These are phyloP conservation scores for Zoysia japonica DNA, from an alignment of 176 grass and related monocot species.

Conservation along the genomic window DNA sequence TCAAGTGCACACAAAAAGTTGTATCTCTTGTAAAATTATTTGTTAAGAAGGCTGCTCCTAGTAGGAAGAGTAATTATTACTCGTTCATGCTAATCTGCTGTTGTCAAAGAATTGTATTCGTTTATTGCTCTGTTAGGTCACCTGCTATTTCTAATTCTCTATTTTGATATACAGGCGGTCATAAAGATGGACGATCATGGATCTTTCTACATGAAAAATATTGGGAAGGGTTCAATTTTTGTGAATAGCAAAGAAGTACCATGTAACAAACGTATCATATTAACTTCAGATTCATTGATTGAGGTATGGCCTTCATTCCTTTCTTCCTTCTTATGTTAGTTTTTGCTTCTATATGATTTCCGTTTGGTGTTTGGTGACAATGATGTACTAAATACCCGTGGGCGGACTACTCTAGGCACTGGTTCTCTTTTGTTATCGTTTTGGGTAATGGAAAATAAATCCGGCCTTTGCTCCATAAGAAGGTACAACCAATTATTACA, in stretches of 20 bases:
- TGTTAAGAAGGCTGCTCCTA: not conserved
- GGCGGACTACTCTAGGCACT: not conserved
- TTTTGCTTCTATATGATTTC: conserved; percentile 2
- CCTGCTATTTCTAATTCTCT: conserved; percentile 8
- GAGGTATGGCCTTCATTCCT: conserved; percentile 53
- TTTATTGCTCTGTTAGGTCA: not conserved
- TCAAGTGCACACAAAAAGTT: not conserved
- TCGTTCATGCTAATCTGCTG: too few species aligned
- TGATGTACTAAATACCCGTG: not conserved
- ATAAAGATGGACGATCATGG: conserved; percentile 72
- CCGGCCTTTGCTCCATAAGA: too few species aligned
- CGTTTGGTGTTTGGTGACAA: not conserved
- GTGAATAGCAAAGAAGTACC: conserved; percentile 83
- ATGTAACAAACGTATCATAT: conserved; percentile 46
- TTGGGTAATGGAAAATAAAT: too few species aligned
- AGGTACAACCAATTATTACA: too few species aligned
- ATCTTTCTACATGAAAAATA: conserved; percentile 70
- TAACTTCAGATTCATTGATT: conserved; percentile 68
- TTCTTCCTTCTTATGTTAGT: not conserved
- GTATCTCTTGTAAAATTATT: too few species aligned
- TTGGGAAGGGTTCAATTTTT: conserved; percentile 65
- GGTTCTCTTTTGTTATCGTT: not conserved
- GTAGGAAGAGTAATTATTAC: not conserved
- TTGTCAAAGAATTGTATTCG: not conserved
- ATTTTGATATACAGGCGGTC: conserved; percentile 47